Base-by-base conservation (phyloP, 257 asterid species). In the Phtheirospermum japonicum region DNA sequence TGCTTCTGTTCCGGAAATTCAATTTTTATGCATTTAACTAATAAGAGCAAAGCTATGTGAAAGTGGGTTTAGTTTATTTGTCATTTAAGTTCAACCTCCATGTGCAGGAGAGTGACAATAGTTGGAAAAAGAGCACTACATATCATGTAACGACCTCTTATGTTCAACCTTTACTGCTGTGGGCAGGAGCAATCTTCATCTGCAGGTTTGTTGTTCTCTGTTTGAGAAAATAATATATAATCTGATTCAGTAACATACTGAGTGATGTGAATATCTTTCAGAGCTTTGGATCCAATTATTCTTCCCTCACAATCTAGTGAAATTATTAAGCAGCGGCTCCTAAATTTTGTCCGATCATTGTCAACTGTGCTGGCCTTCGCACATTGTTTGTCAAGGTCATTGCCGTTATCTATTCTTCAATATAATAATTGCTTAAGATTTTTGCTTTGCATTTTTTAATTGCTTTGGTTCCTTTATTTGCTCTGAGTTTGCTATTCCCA, bases 291-390 rank as follows among this genome's bases (percentile, higher is more conserved):
- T 59, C 91, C 94, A 5, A 53, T 89, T 68, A 68, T 77, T 66
- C 87, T 86, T 73, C 96, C 96, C 42, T 72, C 88, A 7, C 94
- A 85, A 77, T 75, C 95, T 66, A 75, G 94, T 70, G 87, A 83
- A 80, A 53, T 80, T 68, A 89, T 92, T 65, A 92, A 92, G 70
- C 81, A 74, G 37, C 80, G 97, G 71, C 82, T 92, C 61, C 49
- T 92, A 67, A 77, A 87, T 89, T 92, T 92, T 65, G 82, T 89
- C 69, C 78, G 83, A 71, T 86, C 97, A 39, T 76, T 92, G 76
- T 89, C 99, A 16, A 87, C 97, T 0, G 97, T 92, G 71, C 59
- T 92, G 73, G 88, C 96, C 69, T 83, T 76, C 75, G 99, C 97
- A 40, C 81, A 80, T 71, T 89, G 93, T 76, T 76, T 92, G 61